These are phyloP conservation scores for Aegilops speltoides DNA, from an alignment of 176 grass and related monocot species.

Conservation along the genomic window DNA sequence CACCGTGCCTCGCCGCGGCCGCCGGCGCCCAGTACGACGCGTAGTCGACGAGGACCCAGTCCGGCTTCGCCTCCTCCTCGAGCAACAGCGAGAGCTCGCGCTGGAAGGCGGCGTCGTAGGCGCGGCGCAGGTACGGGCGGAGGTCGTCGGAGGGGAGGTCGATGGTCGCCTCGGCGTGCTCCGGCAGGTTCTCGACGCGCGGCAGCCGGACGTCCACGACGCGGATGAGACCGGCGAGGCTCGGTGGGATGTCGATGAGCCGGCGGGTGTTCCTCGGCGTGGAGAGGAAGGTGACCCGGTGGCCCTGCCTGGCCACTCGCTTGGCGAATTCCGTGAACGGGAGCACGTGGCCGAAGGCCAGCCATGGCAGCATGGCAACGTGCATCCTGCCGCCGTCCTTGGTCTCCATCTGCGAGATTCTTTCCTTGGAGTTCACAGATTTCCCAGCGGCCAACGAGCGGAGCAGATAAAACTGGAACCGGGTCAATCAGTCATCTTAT, in stretches of 20 bases:
- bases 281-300: conserved; percentile 58
- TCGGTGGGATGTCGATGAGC: conserved; percentile 28
- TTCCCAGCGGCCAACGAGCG: too few relatives aligned
- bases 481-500: background rate
- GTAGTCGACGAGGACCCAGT: conserved; percentile 73
- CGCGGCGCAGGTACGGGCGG: conserved; percentile 30
- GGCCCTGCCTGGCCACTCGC: conserved; percentile 45
- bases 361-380: conserved; percentile 70
- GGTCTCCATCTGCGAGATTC: background rate
- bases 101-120: conserved; percentile 47
- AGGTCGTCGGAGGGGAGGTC: conserved; percentile 60
- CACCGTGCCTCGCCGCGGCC: too few relatives aligned
- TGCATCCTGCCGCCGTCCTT: conserved; percentile 30
- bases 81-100: conserved; percentile 24
- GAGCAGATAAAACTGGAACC: background rate
- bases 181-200: conserved; percentile 27
- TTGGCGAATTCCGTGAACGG: conserved; percentile 60
- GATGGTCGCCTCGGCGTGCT: conserved; percentile 43
- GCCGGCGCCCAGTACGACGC: too few relatives aligned
- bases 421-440: background rate
- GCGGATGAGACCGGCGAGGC: conserved; percentile 27
- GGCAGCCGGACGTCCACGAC: conserved; percentile 38
- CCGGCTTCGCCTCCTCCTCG: background rate
- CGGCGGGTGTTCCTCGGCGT: conserved; percentile 53
- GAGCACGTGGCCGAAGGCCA: conserved; percentile 68